Percentiles rank a stretch among this genome's conserved stretches.
These are phyloP conservation scores for Stentor roeselii DNA, from an alignment of 73 alveolate genomes.

Conservation along the genomic window DNA sequence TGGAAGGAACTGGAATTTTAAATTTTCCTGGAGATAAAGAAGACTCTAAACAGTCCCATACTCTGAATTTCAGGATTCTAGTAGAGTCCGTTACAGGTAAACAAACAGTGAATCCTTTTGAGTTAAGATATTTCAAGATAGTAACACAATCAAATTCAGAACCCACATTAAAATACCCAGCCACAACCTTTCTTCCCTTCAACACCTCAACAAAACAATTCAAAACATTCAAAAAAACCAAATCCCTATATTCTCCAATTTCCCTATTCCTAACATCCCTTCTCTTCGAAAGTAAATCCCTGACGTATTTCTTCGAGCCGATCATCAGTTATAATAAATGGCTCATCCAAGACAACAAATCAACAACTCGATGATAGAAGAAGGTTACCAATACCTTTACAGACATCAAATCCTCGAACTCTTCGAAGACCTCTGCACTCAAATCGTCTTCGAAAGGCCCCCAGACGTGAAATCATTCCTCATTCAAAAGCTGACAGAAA, in stretches of 20 bases:
- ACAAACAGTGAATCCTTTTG: not conserved
- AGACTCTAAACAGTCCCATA: constrained; percentile 32
- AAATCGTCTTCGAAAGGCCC: constrained; percentile 34
- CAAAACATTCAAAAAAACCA: no score
- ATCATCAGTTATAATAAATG: constrained; percentile 21
- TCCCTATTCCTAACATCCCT: no score
- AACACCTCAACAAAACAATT: no score
- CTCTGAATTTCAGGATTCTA: constrained; percentile 34
- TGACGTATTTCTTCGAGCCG: no score
- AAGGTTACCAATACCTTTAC: not conserved
- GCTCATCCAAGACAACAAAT: not conserved
- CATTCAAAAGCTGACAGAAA: constrained; percentile 53
- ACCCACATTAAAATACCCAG: constrained; percentile 35
- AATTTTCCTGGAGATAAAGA: constrained; percentile 18
- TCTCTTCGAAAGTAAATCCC: no score
- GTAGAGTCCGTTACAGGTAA: constrained; percentile 33
- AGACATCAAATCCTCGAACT: constrained; percentile 28
- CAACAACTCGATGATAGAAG: constrained; percentile 23
- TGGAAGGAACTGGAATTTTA: constrained; percentile 24
- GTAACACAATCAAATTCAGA: constrained; percentile 27
- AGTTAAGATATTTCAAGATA: constrained; percentile 4
- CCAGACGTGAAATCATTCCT: constrained; percentile 60
- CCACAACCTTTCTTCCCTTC: not conserved
- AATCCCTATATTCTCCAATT: no score
- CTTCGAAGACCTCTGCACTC: constrained; percentile 31